Base-by-base conservation (phyloP, 2,329 filamentous ascomycete species). In the Scedosporium boydii region DNA sequence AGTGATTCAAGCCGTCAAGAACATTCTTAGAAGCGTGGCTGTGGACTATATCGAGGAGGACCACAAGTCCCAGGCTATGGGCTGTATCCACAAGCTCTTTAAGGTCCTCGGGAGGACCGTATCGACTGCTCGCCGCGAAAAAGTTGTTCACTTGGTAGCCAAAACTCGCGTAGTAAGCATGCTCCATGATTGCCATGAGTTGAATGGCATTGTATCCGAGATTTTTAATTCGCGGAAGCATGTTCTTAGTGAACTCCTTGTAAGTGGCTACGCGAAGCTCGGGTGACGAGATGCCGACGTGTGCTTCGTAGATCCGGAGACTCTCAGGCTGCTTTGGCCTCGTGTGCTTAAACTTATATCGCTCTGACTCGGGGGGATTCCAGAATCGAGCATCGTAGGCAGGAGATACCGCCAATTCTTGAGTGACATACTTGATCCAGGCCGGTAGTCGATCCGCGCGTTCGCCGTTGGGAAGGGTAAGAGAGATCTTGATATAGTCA, bases 71-170 rank as follows among this genome's bases (percentile, higher is more conserved):
- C 81, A 99, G 78, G 64, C 90, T 84, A 70, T 99, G 95, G 3
- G 95, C 95, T 1, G 91, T 96, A 71, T 99, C 95, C 66, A 99
- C 90, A 58, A 99, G 83, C 80, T 98, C 93, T 75, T 96, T 99
- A 68, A 99, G 80, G 44, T 98, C 95, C 71, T 99, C 95, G 0
- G 95, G 95, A 0, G 87, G 84, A 51, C 95, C 95, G 71, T 96
- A 99, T 65, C 95, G 87, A 74, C 93, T 98, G 75, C 93, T 97
- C 12, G 93, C 93, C 29, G 95, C 95, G 70, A 98, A 99, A 81
- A 99, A 99, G 76, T 90, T 97, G 80, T 98, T 99, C 77, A 99
- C 86, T 76, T 99, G 95, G 75, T 99, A 99, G 57, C 95, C 95
- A 70, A 99, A 99, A 71, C 93, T 98, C 70, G 95, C 95, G 74